Percentiles rank a stretch among this genome's conserved stretches.
Conservation (phyloP, 345 rosid species). For the Corymbia maculata region DNA sequence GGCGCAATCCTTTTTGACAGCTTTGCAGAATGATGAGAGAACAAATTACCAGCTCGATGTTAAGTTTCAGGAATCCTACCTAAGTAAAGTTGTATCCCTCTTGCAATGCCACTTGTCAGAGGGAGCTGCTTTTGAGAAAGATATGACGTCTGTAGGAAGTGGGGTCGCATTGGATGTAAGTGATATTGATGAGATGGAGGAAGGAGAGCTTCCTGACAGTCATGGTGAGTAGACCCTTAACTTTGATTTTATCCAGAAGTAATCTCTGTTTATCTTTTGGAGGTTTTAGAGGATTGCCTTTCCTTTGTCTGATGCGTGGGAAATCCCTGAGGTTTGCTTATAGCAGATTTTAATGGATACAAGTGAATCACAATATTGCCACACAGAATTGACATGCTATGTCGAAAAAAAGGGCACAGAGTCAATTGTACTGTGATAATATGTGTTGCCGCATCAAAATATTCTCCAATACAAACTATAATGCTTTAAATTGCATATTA, state of each 20-base stretch:
- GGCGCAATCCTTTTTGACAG: slow-evolving; percentile 85
- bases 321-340: background rate
- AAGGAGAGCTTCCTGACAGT: slow-evolving; percentile 94
- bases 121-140: slow-evolving; percentile 76
- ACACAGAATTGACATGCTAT: background rate
- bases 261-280: background rate
- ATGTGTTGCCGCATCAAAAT: background rate
- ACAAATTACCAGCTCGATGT: slow-evolving; percentile 88
- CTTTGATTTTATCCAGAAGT: background rate
- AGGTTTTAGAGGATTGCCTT: background rate
- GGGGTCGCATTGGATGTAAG: slow-evolving; percentile 15
- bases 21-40: slow-evolving; percentile 91
- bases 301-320: background rate
- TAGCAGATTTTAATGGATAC: background rate
- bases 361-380: background rate
- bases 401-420: background rate
- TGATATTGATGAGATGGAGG: slow-evolving; percentile 70
- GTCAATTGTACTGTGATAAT: background rate
- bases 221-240: slow-evolving; percentile 42
- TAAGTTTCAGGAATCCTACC: slow-evolving; percentile 91
- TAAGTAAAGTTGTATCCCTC: slow-evolving; percentile 65
- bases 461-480: background rate
- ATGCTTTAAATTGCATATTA: background rate
- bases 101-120: slow-evolving; percentile 82
- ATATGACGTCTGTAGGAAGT: slow-evolving; percentile 24